Conservation (phyloP, 1,284 basidiomycete species). For the Phellinidium pouzarii region DNA sequence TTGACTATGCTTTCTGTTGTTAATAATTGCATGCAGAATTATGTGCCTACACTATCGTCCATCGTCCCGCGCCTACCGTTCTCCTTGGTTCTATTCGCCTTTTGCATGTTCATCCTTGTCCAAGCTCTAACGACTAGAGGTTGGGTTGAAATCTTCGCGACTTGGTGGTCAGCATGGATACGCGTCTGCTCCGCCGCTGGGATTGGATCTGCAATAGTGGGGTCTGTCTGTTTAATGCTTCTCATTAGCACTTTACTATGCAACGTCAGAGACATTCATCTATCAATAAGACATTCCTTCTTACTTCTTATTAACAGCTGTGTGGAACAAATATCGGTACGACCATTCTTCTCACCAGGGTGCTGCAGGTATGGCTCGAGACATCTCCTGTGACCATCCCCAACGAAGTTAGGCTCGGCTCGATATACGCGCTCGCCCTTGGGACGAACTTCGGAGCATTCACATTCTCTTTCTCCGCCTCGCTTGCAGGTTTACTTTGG, state of each 20-base stretch:
- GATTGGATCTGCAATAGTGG: conserved; percentile 32
- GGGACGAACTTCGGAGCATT: conserved; percentile 92
- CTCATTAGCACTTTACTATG: conserved; percentile 61
- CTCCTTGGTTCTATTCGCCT: conserved; percentile 85
- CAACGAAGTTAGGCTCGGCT: conserved; percentile 28
- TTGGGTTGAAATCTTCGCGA: conserved; percentile 87
- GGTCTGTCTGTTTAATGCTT: conserved; percentile 43
- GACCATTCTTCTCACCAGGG: conserved; percentile 80
- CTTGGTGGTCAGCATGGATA: conserved; percentile 58
- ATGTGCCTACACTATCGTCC: conserved; percentile 71
- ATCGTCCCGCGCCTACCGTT: conserved; percentile 72
- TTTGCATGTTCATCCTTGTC: conserved; percentile 93
- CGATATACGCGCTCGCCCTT: conserved; percentile 61
- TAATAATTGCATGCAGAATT: conserved; percentile 24
- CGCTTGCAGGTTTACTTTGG: conserved; percentile 90
- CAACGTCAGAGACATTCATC: conserved; percentile 46
- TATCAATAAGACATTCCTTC: conserved; percentile 1
- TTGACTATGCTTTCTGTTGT: conserved; percentile 22
- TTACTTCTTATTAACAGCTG: conserved; percentile 33
- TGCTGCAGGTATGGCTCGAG: conserved; percentile 39
- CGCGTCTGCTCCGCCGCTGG: conserved; percentile 15
- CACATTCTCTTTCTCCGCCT: conserved; percentile 85
- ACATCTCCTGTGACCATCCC: conserved; percentile 20
- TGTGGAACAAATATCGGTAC: conserved; percentile 95
- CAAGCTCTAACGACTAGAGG: conserved; percentile 78